These are phyloP conservation scores for Chlamydomonas eustigma DNA, from an alignment of 139 green algal species.

Conservation along the genomic window DNA sequence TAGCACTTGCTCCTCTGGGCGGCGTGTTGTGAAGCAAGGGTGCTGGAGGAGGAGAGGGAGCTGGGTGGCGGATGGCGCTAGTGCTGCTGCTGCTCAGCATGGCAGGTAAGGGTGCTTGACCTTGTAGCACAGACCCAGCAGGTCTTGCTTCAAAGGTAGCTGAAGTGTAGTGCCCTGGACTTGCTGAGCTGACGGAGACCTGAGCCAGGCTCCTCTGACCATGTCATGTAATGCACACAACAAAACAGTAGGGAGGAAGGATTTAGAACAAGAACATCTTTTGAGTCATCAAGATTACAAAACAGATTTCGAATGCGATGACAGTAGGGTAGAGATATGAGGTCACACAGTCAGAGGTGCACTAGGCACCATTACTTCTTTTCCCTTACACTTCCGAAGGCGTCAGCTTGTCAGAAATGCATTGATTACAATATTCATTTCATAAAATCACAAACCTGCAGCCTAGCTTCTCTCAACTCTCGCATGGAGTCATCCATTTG, in stretches of 20 bases:
- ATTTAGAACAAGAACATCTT: too few relatives aligned
- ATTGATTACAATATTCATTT: neutral
- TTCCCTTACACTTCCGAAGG: too few relatives aligned
- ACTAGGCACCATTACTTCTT: too few relatives aligned
- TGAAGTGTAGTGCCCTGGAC: neutral
- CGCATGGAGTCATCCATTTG: neutral
- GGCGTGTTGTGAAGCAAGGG: neutral
- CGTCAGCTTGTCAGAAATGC: neutral
- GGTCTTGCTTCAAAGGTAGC: neutral
- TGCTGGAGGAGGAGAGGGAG: neutral
- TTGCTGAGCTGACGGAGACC: too few relatives aligned
- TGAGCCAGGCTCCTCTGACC: too few relatives aligned
- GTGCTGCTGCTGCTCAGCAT: neutral
- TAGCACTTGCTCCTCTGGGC: too few relatives aligned
- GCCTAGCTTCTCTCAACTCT: neutral
- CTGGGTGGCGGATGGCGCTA: neutral
- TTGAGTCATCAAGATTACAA: neutral
- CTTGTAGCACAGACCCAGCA: neutral
- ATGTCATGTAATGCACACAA: too few relatives aligned
- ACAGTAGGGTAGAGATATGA: neutral
- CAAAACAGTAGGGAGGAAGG: too few relatives aligned
- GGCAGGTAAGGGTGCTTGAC: neutral
- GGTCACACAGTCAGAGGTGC: too few relatives aligned
- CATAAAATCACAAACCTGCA: neutral
- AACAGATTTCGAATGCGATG: neutral